These are phyloP conservation scores for Whalleya microplaca DNA, from an alignment of 2,329 filamentous ascomycete genomes.

Conservation along the genomic window DNA sequence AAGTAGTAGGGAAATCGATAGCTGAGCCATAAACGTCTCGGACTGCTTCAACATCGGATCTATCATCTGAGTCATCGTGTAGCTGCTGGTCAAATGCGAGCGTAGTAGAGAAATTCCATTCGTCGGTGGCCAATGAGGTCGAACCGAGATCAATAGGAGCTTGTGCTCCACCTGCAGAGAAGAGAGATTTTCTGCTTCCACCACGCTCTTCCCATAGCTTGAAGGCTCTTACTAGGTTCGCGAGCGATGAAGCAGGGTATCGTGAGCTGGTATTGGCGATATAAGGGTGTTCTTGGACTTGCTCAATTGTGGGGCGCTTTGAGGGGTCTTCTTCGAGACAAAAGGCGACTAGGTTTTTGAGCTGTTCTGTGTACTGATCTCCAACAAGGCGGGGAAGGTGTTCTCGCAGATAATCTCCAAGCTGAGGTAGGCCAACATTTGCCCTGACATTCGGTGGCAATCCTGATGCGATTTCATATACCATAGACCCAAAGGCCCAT, in stretches of 20 bases:
- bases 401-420: slow-evolving; percentile 61
- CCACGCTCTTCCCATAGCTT: slow-evolving; percentile 76
- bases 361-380: slow-evolving; percentile 68
- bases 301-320: slow-evolving; percentile 69
- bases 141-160: slow-evolving; percentile 50
- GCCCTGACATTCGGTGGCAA: slow-evolving; percentile 70
- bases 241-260: slow-evolving; percentile 67
- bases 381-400: slow-evolving; percentile 72
- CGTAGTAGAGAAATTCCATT: slow-evolving; percentile 71
- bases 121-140: slow-evolving; percentile 55
- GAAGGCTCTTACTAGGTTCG: slow-evolving; percentile 71
- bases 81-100: slow-evolving; percentile 65
- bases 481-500: slow-evolving; percentile 82
- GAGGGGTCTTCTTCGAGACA: slow-evolving; percentile 72
- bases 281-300: slow-evolving; percentile 72
- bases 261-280: slow-evolving; percentile 63
- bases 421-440: slow-evolving; percentile 54
- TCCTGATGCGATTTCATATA: slow-evolving; percentile 81
- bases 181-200: slow-evolving; percentile 69
- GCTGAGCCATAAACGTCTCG: slow-evolving; percentile 63
- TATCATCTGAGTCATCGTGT: slow-evolving; percentile 52
- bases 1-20: slow-evolving; percentile 54
- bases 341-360: slow-evolving; percentile 73
- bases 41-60: slow-evolving; percentile 54
- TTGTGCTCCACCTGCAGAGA: slow-evolving; percentile 62